phyloP scores from a whole-genome alignment of 768 basidiomycete species.

The Rhodosporidiobolus sp. region DNA sequence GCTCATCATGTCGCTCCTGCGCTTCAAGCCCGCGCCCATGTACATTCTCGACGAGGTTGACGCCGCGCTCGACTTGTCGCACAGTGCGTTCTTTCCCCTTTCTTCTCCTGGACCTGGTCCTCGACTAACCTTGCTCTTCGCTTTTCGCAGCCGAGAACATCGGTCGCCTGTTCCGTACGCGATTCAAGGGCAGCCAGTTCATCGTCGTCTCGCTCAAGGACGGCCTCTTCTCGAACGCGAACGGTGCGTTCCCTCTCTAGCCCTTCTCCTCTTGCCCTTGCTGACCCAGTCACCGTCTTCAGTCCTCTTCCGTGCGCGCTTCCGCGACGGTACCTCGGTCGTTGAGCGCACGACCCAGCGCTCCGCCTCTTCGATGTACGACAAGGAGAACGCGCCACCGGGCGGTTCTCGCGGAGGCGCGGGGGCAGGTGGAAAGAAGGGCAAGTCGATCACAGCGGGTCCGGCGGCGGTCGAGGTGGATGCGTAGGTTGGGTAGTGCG shows the following conservation, averaged over 20 bases:
- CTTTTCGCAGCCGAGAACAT: conserved; percentile 67
- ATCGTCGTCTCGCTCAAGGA: conserved; percentile 97
- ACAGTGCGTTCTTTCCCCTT: conserved; percentile 54
- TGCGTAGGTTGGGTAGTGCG: no score
- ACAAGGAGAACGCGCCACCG: conserved; percentile 32
- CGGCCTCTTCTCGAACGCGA: conserved; percentile 94
- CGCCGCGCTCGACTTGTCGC: conserved; percentile 90
- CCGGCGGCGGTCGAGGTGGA: no score
- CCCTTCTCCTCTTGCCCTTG: neutral
- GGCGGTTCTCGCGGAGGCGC: neutral
- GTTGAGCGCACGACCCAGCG: conserved; percentile 43
- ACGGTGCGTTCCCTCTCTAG: conserved; percentile 52
- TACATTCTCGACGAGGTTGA: conserved; percentile 99
- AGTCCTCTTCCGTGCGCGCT: conserved; percentile 76
- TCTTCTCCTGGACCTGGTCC: no score
- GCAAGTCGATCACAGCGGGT: neutral
- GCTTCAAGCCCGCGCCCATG: conserved; percentile 98
- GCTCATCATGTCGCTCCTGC: conserved; percentile 96
- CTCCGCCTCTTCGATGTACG: conserved; percentile 22
- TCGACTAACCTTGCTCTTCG: neutral
- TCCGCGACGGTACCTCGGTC: conserved; percentile 71
- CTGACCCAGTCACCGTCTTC: neutral
- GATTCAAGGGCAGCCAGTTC: conserved; percentile 97
- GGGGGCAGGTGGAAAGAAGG: neutral
- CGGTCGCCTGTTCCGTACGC: conserved; percentile 91